phyloP scores from a whole-genome alignment of 441 rosid species.

The Aleurites moluccanus region DNA sequence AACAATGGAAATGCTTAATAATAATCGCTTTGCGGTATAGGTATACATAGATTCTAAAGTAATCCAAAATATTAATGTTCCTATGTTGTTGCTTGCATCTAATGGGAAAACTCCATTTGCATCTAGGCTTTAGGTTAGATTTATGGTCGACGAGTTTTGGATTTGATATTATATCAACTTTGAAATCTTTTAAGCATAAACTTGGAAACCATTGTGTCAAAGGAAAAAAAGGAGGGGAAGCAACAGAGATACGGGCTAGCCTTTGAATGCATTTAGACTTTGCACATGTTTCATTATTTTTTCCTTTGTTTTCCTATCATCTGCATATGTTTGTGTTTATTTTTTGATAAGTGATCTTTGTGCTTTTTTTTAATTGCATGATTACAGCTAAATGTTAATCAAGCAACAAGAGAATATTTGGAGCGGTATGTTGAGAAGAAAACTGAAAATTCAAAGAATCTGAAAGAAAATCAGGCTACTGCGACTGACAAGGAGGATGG shows the following conservation, averaged over 20 bases:
- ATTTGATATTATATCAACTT: not conserved
- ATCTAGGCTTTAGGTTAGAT: not conserved
- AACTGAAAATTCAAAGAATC: slow-evolving; percentile 64
- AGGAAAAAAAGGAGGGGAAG: not conserved
- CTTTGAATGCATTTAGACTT: too few relatives aligned
- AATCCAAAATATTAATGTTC: too few relatives aligned
- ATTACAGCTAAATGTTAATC: slow-evolving; percentile 77
- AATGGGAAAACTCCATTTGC: not conserved
- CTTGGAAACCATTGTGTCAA: not conserved
- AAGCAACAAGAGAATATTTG: slow-evolving; percentile 88
- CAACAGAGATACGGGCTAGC: not conserved
- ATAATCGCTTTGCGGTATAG: too few relatives aligned
- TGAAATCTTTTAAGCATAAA: too few relatives aligned
- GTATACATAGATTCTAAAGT: too few relatives aligned
- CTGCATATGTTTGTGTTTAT: not conserved
- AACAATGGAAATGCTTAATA: too few relatives aligned
- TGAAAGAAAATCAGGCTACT: slow-evolving; percentile 50
- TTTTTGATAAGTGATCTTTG: not conserved
- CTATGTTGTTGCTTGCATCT: too few relatives aligned
- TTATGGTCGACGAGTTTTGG: not conserved
- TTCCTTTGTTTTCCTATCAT: not conserved
- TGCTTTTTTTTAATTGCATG: slow-evolving; percentile 21
- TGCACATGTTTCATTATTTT: not conserved
- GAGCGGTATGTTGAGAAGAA: slow-evolving; percentile 79
- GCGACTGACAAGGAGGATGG: slow-evolving; percentile 51